Evolutionary conservation across 2,329 filamentous ascomycete genomes (phyloP).

Genomic region (Triangularia setosa): DNA sequence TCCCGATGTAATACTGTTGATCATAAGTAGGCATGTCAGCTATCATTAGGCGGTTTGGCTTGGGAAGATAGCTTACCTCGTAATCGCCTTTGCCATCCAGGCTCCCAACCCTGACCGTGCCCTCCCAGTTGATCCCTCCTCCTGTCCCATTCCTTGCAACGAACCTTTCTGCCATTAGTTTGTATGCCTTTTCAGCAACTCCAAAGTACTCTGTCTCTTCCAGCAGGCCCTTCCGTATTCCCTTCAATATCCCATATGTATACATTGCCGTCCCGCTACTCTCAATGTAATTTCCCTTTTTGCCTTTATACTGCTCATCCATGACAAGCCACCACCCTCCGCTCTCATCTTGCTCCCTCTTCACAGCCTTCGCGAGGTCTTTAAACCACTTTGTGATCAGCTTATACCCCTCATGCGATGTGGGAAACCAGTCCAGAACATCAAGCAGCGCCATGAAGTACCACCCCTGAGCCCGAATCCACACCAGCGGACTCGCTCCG

Average conservation of each 20-base stretch:
- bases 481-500: slow-evolving; percentile 49
- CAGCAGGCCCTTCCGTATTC: slow-evolving; percentile 42
- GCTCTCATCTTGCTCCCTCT: slow-evolving; percentile 38
- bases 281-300: slow-evolving; percentile 56
- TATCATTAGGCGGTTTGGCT: background rate
- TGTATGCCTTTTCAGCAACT: slow-evolving; percentile 9
- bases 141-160: slow-evolving; percentile 11
- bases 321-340: slow-evolving; percentile 59
- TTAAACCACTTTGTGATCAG: slow-evolving; percentile 38
- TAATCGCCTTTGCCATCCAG: slow-evolving; percentile 18
- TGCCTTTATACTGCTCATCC: slow-evolving; percentile 43
- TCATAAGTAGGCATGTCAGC: background rate
- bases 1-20: slow-evolving; percentile 15
- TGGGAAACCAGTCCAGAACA: slow-evolving; percentile 44
- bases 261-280: slow-evolving; percentile 58
- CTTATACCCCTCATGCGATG: slow-evolving; percentile 30
- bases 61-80: slow-evolving; percentile 6
- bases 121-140: slow-evolving; percentile 17
- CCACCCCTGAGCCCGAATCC: slow-evolving; percentile 53
- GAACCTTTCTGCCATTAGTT: slow-evolving; percentile 12
- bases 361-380: slow-evolving; percentile 40
- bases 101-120: slow-evolving; percentile 20
- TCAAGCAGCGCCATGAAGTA: slow-evolving; percentile 51
- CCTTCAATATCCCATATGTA: slow-evolving; percentile 48
- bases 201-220: background rate